Conservation (phyloP, 345 rosid species). For the Dimocarpus longan region DNA sequence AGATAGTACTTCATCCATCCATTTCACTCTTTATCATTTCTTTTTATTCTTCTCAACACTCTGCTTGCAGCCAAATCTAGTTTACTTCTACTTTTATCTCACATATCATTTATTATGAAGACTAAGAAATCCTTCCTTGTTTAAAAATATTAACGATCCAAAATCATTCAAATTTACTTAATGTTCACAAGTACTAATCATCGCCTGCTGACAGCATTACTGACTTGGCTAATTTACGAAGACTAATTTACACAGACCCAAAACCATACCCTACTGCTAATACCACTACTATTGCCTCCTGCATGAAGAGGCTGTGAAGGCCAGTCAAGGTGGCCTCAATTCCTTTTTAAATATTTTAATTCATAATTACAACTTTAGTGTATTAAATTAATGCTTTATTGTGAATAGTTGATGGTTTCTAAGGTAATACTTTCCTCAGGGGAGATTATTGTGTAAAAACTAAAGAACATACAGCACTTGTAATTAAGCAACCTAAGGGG, state of each 20-base stretch:
- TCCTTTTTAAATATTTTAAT: not conserved
- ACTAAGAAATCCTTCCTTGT: not conserved
- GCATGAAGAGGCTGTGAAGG: not conserved
- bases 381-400: too few relatives aligned
- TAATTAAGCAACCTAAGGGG: not conserved
- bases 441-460: not conserved
- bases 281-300: not conserved
- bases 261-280: not conserved
- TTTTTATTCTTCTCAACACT: not conserved
- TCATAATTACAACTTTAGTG: too few relatives aligned
- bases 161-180: not conserved
- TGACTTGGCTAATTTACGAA: not conserved
- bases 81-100: too few relatives aligned
- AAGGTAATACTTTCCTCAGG: not conserved
- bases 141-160: not conserved
- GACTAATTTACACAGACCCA: not conserved
- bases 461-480: not conserved
- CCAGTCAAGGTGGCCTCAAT: not conserved
- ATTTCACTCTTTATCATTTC: too few relatives aligned
- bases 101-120: too few relatives aligned
- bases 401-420: not conserved
- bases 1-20: not conserved
- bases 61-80: too few relatives aligned
- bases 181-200: not conserved
- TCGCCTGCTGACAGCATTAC: not conserved